Evolutionary conservation across 352 stramenopile genomes (phyloP).

Genomic region (Phytophthora rubi): DNA sequence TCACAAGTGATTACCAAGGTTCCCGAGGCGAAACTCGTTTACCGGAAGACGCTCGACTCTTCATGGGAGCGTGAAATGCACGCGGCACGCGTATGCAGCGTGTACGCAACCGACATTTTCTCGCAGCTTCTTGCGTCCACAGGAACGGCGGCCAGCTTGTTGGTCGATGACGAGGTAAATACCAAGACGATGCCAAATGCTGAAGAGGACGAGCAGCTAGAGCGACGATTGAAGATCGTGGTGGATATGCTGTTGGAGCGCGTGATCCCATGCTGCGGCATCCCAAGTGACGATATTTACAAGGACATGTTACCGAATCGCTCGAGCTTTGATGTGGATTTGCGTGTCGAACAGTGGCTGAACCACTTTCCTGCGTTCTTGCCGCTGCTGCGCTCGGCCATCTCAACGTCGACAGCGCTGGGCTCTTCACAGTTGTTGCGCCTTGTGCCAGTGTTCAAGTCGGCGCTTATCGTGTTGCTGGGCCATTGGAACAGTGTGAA

Average conservation of each 20-base stretch:
- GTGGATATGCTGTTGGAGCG: conserved; percentile 79
- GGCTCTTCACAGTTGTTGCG: conserved; percentile 56
- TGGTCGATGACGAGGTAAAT: conserved; percentile 9
- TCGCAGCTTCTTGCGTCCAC: conserved; percentile 48
- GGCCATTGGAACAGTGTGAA: conserved; percentile 88
- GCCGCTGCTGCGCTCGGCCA: conserved; percentile 52
- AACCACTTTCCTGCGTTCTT: conserved; percentile 84
- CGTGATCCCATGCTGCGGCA: conserved; percentile 76
- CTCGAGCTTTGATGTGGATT: conserved; percentile 81
- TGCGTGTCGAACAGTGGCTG: conserved; percentile 85
- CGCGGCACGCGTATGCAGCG: conserved; percentile 58
- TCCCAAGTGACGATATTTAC: conserved; percentile 81
- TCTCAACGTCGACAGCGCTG: conserved; percentile 47
- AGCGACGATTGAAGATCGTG: conserved; percentile 61
- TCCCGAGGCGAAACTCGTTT: conserved; percentile 55
- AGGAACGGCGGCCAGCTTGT: conserved; percentile 16
- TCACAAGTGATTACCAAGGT: conserved; percentile 78
- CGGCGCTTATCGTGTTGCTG: conserved; percentile 71
- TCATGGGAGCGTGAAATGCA: conserved; percentile 79
- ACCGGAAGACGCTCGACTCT: conserved; percentile 76
- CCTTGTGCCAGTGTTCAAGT: conserved; percentile 79
- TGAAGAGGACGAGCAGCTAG: conserved; percentile 44
- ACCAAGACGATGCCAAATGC: conserved; percentile 6
- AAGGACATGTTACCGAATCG: conserved; percentile 85
- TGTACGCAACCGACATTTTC: conserved; percentile 63